Conservation (phyloP, 495 filamentous ascomycete genomes). For the Penicillium argentinense region DNA sequence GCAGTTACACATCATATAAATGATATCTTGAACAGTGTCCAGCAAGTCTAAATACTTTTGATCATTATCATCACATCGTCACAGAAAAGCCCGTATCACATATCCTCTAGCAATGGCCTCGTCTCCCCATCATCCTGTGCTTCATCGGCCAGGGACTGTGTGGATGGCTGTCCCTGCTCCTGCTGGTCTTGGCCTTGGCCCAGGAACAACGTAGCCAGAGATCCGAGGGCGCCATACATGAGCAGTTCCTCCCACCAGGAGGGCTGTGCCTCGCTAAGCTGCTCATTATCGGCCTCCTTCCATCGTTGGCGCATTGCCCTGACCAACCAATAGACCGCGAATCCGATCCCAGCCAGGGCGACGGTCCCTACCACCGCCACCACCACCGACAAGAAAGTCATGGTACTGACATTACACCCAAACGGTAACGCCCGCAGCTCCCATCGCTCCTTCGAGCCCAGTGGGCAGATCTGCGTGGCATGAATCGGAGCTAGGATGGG, state of each 20-base stretch:
- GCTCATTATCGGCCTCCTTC: constrained; percentile 20
- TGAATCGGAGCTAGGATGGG: constrained; percentile 47
- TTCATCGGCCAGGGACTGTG: constrained; percentile 8
- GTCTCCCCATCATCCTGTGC: constrained; percentile 27
- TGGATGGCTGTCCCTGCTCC: too few relatives aligned
- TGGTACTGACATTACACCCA: constrained; percentile 51
- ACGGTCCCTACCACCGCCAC: constrained; percentile 39
- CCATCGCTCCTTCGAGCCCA: constrained; percentile 50
- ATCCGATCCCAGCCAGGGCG: constrained; percentile 26
- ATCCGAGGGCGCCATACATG: constrained; percentile 6
- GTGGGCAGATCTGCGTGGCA: constrained; percentile 47
- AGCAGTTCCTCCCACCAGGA: constrained; percentile 9
- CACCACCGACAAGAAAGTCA: constrained; percentile 45
- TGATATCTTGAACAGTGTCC: too few relatives aligned
- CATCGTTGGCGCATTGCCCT: constrained; percentile 21
- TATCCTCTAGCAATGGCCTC: constrained; percentile 26
- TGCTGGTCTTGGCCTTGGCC: neutral
- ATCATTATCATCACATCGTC: too few relatives aligned
- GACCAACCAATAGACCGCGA: constrained; percentile 24
- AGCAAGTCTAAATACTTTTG: too few relatives aligned
- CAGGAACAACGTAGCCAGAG: constrained; percentile 1
- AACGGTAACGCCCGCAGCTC: constrained; percentile 49
- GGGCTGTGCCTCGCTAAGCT: constrained; percentile 5
- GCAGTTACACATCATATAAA: too few relatives aligned
- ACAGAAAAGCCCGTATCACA: neutral